These are phyloP conservation scores for Strobilomyces echinocephalus DNA, from an alignment of 768 basidiomycete genomes.

Conservation along the genomic window DNA sequence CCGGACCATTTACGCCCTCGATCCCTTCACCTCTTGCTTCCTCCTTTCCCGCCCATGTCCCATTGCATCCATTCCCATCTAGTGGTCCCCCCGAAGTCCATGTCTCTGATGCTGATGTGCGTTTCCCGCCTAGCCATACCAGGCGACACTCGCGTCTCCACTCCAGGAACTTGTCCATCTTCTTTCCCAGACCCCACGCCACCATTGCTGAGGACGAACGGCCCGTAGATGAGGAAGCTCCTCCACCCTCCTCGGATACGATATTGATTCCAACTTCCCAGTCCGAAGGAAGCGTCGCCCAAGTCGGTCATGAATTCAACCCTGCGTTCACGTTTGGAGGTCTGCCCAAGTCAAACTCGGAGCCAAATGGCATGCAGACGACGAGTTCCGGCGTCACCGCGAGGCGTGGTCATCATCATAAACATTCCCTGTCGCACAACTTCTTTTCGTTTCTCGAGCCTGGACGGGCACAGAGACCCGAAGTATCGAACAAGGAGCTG, in stretches of 20 bases:
- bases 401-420: slow-evolving; percentile 78
- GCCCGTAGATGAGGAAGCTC: slow-evolving; percentile 42
- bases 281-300: slow-evolving; percentile 22
- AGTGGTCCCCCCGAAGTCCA: slow-evolving; percentile 16
- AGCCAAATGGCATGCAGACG: slow-evolving; percentile 11
- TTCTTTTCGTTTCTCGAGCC: slow-evolving; percentile 96
- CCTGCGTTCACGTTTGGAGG: slow-evolving; percentile 64
- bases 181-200: slow-evolving; percentile 71
- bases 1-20: slow-evolving; percentile 24
- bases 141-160: slow-evolving; percentile 69
- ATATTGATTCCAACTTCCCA: slow-evolving; percentile 40
- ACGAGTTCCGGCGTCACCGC: slow-evolving; percentile 25
- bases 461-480: slow-evolving; percentile 26
- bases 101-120: slow-evolving; percentile 10
- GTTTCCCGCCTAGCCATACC: slow-evolving; percentile 25
- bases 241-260: slow-evolving; percentile 42
- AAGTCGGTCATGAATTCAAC: slow-evolving; percentile 38
- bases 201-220: slow-evolving; percentile 67
- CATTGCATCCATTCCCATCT: slow-evolving; percentile 24
- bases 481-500: slow-evolving; percentile 17
- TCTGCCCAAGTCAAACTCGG: slow-evolving; percentile 32
- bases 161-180: slow-evolving; percentile 87
- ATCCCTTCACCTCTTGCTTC: slow-evolving; percentile 27
- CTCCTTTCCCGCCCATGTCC: slow-evolving; percentile 26
- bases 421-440: slow-evolving; percentile 90